Percentiles rank a stretch among this genome's conserved stretches.
Evolutionary conservation across 1,139 yeast species (phyloP).

Genomic region (Saccharomyces pastorianus): DNA sequence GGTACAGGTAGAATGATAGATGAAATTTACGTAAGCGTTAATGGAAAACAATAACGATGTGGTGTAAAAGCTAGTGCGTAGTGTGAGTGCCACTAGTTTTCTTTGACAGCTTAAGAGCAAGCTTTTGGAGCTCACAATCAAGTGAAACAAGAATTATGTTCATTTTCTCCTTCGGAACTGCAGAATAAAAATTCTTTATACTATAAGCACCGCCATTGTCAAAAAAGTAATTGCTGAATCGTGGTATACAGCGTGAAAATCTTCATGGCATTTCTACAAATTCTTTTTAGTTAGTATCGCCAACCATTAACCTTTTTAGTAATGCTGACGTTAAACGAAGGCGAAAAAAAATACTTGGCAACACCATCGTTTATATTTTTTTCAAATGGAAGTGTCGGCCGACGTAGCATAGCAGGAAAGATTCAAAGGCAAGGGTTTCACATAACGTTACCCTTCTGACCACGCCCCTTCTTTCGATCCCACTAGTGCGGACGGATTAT

Average conservation of each 20-base stretch:
- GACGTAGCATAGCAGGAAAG: background rate
- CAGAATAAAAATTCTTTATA: background rate
- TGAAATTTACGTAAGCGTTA: background rate
- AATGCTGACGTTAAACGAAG: background rate
- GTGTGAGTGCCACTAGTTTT: background rate
- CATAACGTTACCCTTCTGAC: background rate
- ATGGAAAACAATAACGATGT: background rate
- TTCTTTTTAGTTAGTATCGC: background rate
- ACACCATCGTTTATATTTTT: background rate
- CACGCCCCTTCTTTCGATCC: background rate
- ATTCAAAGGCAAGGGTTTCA: background rate
- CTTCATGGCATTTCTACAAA: background rate
- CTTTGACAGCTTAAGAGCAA: background rate
- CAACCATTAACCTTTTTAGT: background rate
- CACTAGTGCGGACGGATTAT: background rate
- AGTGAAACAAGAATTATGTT: background rate
- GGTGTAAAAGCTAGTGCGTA: background rate
- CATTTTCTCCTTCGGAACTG: background rate
- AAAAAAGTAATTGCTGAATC: background rate
- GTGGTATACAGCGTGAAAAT: no score
- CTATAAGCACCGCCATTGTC: background rate
- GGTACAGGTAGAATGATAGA: background rate
- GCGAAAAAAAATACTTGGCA: background rate
- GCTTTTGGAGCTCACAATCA: background rate
- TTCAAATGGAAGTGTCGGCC: background rate